Conservation (phyloP, 805 yeast species). For the Ogataea populi-albae region DNA sequence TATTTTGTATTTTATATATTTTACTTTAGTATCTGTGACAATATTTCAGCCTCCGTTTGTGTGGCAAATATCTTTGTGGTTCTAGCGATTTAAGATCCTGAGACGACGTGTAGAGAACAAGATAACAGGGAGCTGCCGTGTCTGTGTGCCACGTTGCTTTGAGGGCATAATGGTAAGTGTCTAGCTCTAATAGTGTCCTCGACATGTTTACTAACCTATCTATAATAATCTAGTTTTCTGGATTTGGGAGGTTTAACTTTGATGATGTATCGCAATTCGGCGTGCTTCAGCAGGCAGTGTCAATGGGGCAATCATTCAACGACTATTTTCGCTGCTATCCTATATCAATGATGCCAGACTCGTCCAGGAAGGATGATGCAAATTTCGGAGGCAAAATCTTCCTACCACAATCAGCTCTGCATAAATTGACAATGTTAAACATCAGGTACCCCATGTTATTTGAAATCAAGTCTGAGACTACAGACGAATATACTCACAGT, state of each 20-base stretch:
- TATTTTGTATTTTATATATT: conserved; percentile 5
- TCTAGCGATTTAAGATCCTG: no score
- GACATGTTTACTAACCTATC: background rate
- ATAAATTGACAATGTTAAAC: conserved; percentile 83
- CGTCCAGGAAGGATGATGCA: conserved; percentile 66
- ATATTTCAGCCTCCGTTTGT: background rate
- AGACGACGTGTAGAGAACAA: no score
- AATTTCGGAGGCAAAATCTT: conserved; percentile 96
- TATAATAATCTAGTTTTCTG: conserved; percentile 23
- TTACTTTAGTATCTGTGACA: background rate
- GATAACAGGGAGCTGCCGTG: background rate
- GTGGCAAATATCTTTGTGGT: conserved; percentile 2
- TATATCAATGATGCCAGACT: conserved; percentile 81
- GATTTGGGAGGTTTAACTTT: conserved; percentile 23
- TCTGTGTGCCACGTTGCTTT: no score
- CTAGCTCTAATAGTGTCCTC: background rate
- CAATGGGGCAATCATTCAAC: conserved; percentile 48
- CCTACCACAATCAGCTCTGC: conserved; percentile 88
- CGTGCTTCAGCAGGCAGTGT: conserved; percentile 15
- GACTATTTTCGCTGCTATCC: conserved; percentile 94
- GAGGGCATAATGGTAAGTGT: conserved; percentile 13
- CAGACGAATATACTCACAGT: conserved; percentile 64
- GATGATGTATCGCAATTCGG: conserved; percentile 15
- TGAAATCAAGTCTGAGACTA: conserved; percentile 64
- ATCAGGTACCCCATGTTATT: conserved; percentile 96